Base-by-base conservation (phyloP, 2,329 filamentous ascomycete species). In the Alternaria rosae region DNA sequence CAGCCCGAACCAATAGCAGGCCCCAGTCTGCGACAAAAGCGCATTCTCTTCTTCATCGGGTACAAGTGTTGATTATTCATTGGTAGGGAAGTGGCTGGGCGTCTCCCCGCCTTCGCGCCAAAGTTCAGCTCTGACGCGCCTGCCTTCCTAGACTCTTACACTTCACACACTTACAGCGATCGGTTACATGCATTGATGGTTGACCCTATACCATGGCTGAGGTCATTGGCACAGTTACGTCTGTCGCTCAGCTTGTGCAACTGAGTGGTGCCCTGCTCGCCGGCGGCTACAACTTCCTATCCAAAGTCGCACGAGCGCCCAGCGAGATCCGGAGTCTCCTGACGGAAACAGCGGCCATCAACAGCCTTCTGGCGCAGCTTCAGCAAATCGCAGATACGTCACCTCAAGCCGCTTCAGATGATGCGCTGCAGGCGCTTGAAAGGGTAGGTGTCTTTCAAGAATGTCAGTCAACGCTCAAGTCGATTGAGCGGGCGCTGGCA, bases 261-360 rank as follows among this genome's bases (percentile, higher is more conserved):
- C 26, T 66, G 7, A 64, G 64, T 25, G 54, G 57, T 30, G 23
- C 43, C 4, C 45, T 66, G 7, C 57, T 66, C n/a, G 61, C 61
- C 12, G 57, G 61, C 12, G 57, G 57, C 23, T 66, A 66, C 25
- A 44, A 54, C 44, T 66, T 64, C 42, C 38, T 66, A 43, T 58
- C 57, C 9, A 61, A 52, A 42, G 57, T 66, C 25, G 42, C 56
- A 8, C 53, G 45, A 21, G 58, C 57, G n/a, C 57, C 57, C 13
- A 48, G 61, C 25, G 61, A 66, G 32, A 53, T 64, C 30, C 54
- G 64, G 56, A 56, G 54, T 30, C 58, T 61, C 15, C 41, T 61
- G 20, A 64, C 54, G 13, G 64, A 66, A 50, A 54, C 57, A 6
- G 64, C 61, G 35, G 61, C 64, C 9, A 21, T 66, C 20, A 57